Base-by-base conservation (phyloP, 1,284 basidiomycete genomes). In the Leccinum fallax region DNA sequence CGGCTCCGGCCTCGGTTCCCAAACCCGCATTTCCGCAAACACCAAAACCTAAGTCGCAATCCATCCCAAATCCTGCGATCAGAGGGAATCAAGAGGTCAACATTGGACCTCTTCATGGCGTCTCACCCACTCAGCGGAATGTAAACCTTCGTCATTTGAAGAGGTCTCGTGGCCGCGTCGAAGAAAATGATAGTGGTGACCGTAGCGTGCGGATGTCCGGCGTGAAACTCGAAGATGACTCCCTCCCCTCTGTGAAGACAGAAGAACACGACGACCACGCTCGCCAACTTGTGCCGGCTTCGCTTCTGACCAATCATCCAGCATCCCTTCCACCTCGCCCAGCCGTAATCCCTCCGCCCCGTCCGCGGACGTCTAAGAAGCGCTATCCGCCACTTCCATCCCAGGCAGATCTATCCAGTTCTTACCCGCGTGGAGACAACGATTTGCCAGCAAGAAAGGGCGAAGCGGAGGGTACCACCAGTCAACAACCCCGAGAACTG, bases 121-220 rank as follows among this genome's bases (percentile, higher is more conserved):
- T 72, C 9, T 76, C 74, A 2, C 72, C 72, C 3, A 57, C 73
- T 32, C 72, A 76, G 30, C 71, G 57, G 46, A 72, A 63, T 4
- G 69, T 72, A 3, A 74, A 74, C 57, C 70, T 74, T 38, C 75
- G 72, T 51, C 72, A 74, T 60, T 55, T 74, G 54, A 76, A 72
- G 46, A 66, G 62, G 13, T 62, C 62, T 53, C 74, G 69, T 26
- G 57, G 64, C 15, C 71, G 63, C 19, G 51, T 65, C 19, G 73
- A 74, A 55, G 70, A 71, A 59, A 74, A 60, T 19, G 66, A 64
- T 26, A 57, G 63, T 40, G 74, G 72, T 13, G 74, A 76, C 53
- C 68, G 75, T 30, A 76, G 72, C 51, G 72, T 61, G n/a, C 69
- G 65, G 13, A 63, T n/a, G 51, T 24, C 51, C 15, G 61, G 19